phyloP scores from a whole-genome alignment of 306 rosid genomes.

The Dryas octopetala region DNA sequence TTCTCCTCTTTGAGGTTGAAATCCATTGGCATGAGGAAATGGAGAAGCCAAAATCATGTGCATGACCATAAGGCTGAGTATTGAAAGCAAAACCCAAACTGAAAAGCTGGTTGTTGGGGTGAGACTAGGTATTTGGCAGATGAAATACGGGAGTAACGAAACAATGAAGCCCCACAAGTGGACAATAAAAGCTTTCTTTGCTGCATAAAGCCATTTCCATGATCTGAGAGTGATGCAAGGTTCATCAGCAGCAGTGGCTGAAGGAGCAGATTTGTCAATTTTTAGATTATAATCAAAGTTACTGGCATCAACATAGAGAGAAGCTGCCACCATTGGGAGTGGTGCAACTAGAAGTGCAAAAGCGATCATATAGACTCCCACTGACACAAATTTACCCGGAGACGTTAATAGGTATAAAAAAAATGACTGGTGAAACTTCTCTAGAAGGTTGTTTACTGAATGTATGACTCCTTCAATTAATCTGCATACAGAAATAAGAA shows the following conservation, averaged over 20 bases:
- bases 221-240: conserved; percentile 41
- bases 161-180: conserved; percentile 82
- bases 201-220: conserved; percentile 83
- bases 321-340: conserved; percentile 85
- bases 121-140: conserved; percentile 57
- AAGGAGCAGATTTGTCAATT: conserved; percentile 34
- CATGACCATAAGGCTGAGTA: conserved; percentile 48
- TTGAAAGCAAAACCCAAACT: conserved; percentile 63
- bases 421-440: conserved; percentile 94
- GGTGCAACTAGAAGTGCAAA: conserved; percentile 87
- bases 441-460: conserved; percentile 92
- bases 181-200: conserved; percentile 64
- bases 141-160: conserved; percentile 69
- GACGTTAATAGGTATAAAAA: conserved; percentile 82
- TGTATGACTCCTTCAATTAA: conserved; percentile 88
- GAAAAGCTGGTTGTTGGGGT: conserved; percentile 47
- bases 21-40: conserved; percentile 31
- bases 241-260: conserved; percentile 37
- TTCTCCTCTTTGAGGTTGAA: conserved; percentile 44
- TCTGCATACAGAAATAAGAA: conserved; percentile 48
- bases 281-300: conserved; percentile 26
- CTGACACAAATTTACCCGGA: conserved; percentile 86
- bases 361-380: conserved; percentile 94
- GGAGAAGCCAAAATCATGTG: conserved; percentile 57
- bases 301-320: conserved; percentile 54